These are phyloP conservation scores for Angophora floribunda DNA, from an alignment of 345 rosid genomes.

Conservation along the genomic window DNA sequence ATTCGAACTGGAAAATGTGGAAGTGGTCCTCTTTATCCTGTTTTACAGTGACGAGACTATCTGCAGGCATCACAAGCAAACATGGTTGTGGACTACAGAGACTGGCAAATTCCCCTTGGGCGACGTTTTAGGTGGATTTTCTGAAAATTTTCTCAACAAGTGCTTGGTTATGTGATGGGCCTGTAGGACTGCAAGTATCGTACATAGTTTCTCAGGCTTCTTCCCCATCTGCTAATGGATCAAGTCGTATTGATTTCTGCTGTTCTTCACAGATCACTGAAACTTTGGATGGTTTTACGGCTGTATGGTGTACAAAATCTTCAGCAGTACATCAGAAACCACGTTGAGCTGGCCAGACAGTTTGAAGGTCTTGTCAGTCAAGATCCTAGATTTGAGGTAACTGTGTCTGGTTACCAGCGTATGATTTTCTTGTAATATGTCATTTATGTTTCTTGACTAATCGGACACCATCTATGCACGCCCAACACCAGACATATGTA, in stretches of 20 bases:
- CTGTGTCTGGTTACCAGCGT: neutral
- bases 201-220: neutral
- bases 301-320: conserved; percentile 71
- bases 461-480: neutral
- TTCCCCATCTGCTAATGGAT: neutral
- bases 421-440: neutral
- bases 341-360: conserved; percentile 54
- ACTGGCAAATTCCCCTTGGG: conserved; percentile 96
- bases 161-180: neutral
- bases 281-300: conserved; percentile 86
- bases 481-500: neutral
- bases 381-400: conserved; percentile 79
- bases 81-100: conserved; percentile 89
- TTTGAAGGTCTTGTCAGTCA: conserved; percentile 53
- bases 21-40: neutral
- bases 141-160: neutral
- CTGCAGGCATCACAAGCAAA: conserved; percentile 70
- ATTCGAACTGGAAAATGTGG: neutral
- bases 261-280: conserved; percentile 50
- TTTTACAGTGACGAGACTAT: neutral
- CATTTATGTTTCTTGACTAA: neutral
- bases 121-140: conserved; percentile 72
- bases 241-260: neutral
- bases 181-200: neutral
- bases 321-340: conserved; percentile 65